Evolutionary conservation across 768 basidiomycete species (phyloP).

Genomic region (Rhodosporidiobolus odoratus): DNA sequence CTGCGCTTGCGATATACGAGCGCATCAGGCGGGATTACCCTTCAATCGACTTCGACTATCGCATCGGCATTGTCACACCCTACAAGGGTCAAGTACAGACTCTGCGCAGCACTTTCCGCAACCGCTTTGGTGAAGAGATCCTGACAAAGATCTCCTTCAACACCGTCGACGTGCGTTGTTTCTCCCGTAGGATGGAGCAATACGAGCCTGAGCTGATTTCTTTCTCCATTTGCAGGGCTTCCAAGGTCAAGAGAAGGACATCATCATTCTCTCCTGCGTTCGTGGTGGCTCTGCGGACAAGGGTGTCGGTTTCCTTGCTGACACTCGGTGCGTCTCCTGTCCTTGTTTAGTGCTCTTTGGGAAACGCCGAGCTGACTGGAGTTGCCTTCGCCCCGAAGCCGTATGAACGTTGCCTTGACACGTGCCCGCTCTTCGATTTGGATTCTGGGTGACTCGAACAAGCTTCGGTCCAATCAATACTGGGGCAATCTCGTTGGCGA

Average conservation of each 20-base stretch:
- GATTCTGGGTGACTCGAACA: constrained; percentile 82
- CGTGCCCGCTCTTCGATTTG: constrained; percentile 90
- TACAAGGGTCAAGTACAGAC: constrained; percentile 83
- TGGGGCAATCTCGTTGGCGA: constrained; percentile 41
- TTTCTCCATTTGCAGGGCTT: constrained; percentile 60
- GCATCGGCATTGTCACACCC: constrained; percentile 78
- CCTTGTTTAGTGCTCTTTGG: too few relatives aligned
- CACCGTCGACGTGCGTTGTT: constrained; percentile 60
- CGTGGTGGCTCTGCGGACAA: constrained; percentile 75
- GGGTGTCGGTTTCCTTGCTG: constrained; percentile 81
- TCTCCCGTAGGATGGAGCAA: background rate
- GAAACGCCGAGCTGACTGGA: background rate
- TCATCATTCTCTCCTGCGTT: constrained; percentile 96
- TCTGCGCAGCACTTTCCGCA: constrained; percentile 63
- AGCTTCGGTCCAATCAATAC: constrained; percentile 57
- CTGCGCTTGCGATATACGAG: constrained; percentile 70
- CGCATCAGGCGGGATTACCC: constrained; percentile 63
- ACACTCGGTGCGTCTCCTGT: constrained; percentile 47
- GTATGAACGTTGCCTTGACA: constrained; percentile 99
- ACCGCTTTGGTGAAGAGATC: constrained; percentile 66
- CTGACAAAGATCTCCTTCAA: constrained; percentile 77
- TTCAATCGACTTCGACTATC: constrained; percentile 47
- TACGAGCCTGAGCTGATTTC: background rate
- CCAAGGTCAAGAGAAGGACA: constrained; percentile 97
- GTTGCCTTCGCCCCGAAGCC: constrained; percentile 51